Evolutionary conservation across 2,329 filamentous ascomycete species (phyloP).

Genomic region (Cryphonectria naterciae): DNA sequence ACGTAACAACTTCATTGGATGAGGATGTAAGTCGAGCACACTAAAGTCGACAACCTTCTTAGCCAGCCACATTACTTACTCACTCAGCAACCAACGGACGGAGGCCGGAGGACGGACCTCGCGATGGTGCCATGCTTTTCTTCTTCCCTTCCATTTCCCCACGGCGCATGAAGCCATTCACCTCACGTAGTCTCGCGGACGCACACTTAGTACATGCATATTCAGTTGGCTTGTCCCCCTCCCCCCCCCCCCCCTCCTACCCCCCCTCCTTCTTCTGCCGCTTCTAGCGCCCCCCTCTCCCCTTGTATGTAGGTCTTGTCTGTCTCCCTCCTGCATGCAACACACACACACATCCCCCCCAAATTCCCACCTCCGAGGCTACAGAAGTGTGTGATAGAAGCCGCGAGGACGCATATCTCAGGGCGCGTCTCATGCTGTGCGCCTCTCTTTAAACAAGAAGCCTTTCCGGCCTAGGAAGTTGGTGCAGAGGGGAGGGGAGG

Average conservation of each 20-base stretch:
- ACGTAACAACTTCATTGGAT: neutral
- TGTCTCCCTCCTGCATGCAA: constrained; percentile 1
- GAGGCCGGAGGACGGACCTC: constrained; percentile 9
- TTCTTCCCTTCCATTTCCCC: neutral
- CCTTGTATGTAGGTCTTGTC: neutral
- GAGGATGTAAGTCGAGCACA: neutral
- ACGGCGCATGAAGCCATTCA: neutral
- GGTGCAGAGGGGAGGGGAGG: neutral
- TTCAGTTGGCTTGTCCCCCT: neutral
- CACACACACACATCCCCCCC: neutral
- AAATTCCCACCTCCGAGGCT: neutral
- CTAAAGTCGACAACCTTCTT: neutral
- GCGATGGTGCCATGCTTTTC: neutral
- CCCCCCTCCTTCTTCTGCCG: neutral
- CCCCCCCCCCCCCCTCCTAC: neutral
- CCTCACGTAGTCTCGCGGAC: too few relatives aligned
- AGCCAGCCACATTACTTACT: neutral
- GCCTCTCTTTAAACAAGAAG: neutral
- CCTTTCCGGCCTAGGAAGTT: constrained; percentile 25
- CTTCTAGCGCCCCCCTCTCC: neutral
- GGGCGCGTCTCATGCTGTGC: neutral
- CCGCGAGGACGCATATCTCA: constrained; percentile 3
- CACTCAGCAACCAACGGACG: neutral
- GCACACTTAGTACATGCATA: neutral
- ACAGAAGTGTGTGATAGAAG: constrained; percentile 24